Percentiles rank a stretch among this genome's conserved stretches.
phyloP scores from a whole-genome alignment of 83 land plant genomes.

The Picea mariana region DNA sequence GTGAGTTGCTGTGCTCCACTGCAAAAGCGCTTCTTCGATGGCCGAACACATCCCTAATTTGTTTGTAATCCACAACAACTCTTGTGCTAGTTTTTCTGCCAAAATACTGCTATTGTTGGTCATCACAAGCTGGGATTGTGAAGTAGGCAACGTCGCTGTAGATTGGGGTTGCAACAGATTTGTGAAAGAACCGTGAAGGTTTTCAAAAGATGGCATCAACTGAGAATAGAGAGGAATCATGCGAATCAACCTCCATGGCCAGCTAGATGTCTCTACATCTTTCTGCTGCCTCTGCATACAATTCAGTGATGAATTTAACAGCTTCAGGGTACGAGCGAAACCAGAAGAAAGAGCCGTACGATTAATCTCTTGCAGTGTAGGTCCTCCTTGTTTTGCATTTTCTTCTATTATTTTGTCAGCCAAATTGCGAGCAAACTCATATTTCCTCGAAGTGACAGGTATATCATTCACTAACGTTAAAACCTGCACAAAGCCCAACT shows the following conservation, averaged over 20 bases:
- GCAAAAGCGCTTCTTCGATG: no score
- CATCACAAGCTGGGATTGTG: no score
- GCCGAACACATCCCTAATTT: no score
- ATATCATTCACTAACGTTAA: slow-evolving; percentile 58
- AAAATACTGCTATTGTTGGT: no score
- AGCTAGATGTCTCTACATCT: slow-evolving; percentile 17
- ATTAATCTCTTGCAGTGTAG: slow-evolving; percentile 39
- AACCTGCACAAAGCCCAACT: slow-evolving; percentile 33
- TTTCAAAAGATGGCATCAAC: no score
- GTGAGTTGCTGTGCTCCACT: slow-evolving; percentile 28
- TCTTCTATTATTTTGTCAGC: slow-evolving; percentile 63
- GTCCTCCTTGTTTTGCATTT: slow-evolving; percentile 44
- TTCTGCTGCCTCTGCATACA: slow-evolving; percentile 27
- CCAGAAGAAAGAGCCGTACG: slow-evolving; percentile 48
- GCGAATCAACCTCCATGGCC: slow-evolving; percentile 32
- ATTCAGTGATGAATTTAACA: slow-evolving; percentile 47
- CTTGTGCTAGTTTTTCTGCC: no score
- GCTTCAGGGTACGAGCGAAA: slow-evolving; percentile 54
- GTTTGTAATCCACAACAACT: no score
- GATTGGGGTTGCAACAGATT: no score
- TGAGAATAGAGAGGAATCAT: slow-evolving; percentile 18
- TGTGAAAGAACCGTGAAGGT: no score
- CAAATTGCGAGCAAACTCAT: slow-evolving; percentile 57
- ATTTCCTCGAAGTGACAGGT: slow-evolving; percentile 66
- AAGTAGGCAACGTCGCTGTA: no score